phyloP scores from a whole-genome alignment of 768 basidiomycete genomes.

The Macrolepiota albuminosa region DNA sequence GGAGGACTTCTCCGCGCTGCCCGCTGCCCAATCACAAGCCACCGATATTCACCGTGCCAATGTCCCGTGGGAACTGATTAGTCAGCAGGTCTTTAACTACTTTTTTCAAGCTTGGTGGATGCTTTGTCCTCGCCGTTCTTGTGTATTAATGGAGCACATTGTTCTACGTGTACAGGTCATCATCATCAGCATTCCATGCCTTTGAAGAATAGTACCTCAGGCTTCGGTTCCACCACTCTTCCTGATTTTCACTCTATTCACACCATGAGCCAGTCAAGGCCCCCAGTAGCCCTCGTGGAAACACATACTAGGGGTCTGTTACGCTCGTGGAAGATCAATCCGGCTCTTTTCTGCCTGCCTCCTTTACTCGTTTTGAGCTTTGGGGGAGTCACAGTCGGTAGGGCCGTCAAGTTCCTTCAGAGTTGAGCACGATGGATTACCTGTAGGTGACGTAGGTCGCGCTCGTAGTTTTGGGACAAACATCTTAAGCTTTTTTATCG shows the following conservation, averaged over 20 bases:
- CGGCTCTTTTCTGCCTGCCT: slow-evolving; percentile 37
- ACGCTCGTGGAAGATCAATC: slow-evolving; percentile 66
- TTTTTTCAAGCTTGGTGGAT: neutral
- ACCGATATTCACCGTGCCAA: slow-evolving; percentile 9
- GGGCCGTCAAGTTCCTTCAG: slow-evolving; percentile 47
- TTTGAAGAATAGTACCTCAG: neutral
- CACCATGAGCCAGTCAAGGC: slow-evolving; percentile 65
- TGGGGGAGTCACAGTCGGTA: slow-evolving; percentile 39
- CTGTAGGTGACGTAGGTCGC: slow-evolving; percentile 21
- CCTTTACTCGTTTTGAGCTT: slow-evolving; percentile 51
- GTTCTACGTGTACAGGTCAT: neutral
- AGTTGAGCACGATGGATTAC: slow-evolving; percentile 48
- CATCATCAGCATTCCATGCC: neutral
- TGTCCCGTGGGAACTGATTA: slow-evolving; percentile 12
- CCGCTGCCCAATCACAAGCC: slow-evolving; percentile 14
- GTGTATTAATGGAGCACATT: neutral
- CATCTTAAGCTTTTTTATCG: slow-evolving; percentile 22
- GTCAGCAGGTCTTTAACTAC: slow-evolving; percentile 2
- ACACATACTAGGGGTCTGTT: slow-evolving; percentile 55
- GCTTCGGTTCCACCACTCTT: neutral
- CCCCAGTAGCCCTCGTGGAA: slow-evolving; percentile 32
- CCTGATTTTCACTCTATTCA: neutral
- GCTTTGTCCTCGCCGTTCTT: neutral
- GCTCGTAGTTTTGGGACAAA: slow-evolving; percentile 69
- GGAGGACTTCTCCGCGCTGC: slow-evolving; percentile 3